A percentile compares a stretch with the other conserved stretches of the same genome.
Evolutionary conservation across 2,329 filamentous ascomycete species (phyloP).

Genomic region (Sarocladiaceae sp.): DNA sequence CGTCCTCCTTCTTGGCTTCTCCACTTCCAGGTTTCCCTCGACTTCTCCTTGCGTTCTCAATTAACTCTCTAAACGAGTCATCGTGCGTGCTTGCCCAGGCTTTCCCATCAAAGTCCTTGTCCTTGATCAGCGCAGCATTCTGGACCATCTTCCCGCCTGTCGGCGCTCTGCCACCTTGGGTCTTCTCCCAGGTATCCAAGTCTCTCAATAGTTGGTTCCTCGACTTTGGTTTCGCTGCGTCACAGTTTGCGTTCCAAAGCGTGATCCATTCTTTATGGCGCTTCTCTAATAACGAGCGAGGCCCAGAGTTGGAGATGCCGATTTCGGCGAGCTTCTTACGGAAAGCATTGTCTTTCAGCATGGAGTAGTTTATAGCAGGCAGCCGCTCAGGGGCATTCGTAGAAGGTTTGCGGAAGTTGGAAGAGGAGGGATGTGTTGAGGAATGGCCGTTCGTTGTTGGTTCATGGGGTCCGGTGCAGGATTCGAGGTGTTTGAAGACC

Average conservation of each 20-base stretch:
- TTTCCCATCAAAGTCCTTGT: constrained; percentile 81
- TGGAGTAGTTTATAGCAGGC: constrained; percentile 78
- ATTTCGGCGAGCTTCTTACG: constrained; percentile 78
- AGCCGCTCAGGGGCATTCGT: constrained; percentile 53
- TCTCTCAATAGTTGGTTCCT: constrained; percentile 73
- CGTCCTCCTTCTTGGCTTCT: constrained; percentile 22
- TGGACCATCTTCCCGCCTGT: constrained; percentile 30
- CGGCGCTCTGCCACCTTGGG: constrained; percentile 61
- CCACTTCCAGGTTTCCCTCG: constrained; percentile 22
- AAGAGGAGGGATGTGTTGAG: neutral
- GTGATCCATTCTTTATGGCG: constrained; percentile 93
- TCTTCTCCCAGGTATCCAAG: constrained; percentile 81
- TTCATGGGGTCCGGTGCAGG: constrained; percentile 40
- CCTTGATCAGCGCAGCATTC: constrained; percentile 55
- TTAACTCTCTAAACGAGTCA: constrained; percentile 72
- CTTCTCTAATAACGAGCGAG: constrained; percentile 65
- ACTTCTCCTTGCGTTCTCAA: constrained; percentile 67
- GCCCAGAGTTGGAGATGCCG: constrained; percentile 69
- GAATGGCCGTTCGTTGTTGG: neutral
- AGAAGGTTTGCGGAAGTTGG: neutral
- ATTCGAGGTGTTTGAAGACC: constrained; percentile 80
- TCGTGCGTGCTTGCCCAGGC: constrained; percentile 73
- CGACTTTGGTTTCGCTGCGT: constrained; percentile 68
- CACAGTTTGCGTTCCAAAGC: constrained; percentile 95
- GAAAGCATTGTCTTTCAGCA: constrained; percentile 75